Evolutionary conservation across 1,284 basidiomycete species (phyloP), one percentile per base, ranked within the genome.

Genomic region (Puccinia triticina): DNA sequence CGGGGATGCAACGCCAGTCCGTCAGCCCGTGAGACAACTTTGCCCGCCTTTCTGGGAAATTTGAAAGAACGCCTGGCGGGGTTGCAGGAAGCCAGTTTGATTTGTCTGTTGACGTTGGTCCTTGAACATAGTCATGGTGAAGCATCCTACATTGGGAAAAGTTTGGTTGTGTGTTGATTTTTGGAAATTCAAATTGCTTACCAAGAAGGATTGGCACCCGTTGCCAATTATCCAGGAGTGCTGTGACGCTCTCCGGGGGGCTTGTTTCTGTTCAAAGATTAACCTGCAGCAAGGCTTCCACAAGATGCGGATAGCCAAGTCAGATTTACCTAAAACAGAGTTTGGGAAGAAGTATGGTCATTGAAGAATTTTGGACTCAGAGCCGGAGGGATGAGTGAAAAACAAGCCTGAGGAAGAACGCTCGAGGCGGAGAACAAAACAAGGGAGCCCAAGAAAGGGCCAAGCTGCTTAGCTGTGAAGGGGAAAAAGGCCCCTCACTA

Each of bases 331-430:
- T 21, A 48, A 57, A 53, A 81, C 79, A 21, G 79, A 48, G 0
- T 81, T 81, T 57, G 26, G 59, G 18, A 81, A 12, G 7, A 14
- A 76, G 8, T 21, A 72, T 71, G 76, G 55, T 2, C 75, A 55
- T 55, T 55, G 53, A 55, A 7, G 53, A 21, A 5, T 55, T 55
- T 55, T 55, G 5, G 16, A 55, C 23, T 55, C 53, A 10, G 18
- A 55, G 53, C 5, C 53, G 18, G 53, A 55, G n/a, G n/a, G n/a
- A n/a, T n/a, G n/a, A n/a, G n/a, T n/a, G n/a, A n/a, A n/a, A n/a
- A n/a, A n/a, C n/a, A n/a, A n/a, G n/a, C n/a, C n/a, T n/a, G n/a
- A n/a, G n/a, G n/a, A n/a, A n/a, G n/a, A n/a, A n/a, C n/a, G n/a
- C n/a, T n/a, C n/a, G n/a, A n/a, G n/a, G n/a, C n/a, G n/a, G n/a